phyloP scores from a whole-genome alignment of 441 rosid species.

The Manihot esculenta region DNA sequence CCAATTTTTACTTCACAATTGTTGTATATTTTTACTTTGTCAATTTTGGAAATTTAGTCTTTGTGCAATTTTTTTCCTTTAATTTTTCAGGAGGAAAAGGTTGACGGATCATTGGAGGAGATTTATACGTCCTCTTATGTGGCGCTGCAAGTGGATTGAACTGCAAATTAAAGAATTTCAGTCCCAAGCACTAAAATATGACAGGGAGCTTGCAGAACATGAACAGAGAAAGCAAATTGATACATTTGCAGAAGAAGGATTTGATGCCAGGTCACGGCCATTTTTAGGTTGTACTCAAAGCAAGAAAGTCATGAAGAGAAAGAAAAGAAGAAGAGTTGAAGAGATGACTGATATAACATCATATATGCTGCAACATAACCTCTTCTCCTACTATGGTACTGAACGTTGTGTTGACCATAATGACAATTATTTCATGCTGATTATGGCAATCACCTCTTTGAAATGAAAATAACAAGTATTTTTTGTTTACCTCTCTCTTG shows the following conservation, averaged over 20 bases:
- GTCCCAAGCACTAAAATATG: constrained; percentile 60
- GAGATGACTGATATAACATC: constrained; percentile 53
- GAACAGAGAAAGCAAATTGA: constrained; percentile 45
- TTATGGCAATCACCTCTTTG: no score
- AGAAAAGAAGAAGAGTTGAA: constrained; percentile 68
- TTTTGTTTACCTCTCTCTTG: constrained; percentile 4
- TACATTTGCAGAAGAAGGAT: constrained; percentile 36
- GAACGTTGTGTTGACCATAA: constrained; percentile 15
- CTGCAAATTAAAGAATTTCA: constrained; percentile 55
- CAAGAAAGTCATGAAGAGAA: constrained; percentile 56
- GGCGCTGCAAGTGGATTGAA: constrained; percentile 91
- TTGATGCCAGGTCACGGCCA: constrained; percentile 43
- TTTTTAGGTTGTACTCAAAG: constrained; percentile 40
- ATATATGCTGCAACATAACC: constrained; percentile 50
- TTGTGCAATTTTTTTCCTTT: constrained; percentile 11
- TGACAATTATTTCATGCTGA: no score
- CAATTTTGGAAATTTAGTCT: not conserved
- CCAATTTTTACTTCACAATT: not conserved
- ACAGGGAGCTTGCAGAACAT: constrained; percentile 50
- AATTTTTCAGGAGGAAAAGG: constrained; percentile 60
- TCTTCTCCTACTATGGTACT: constrained; percentile 75
- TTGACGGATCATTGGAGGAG: constrained; percentile 84
- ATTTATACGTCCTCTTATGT: constrained; percentile 67
- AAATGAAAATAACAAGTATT: not conserved
- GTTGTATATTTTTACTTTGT: constrained; percentile 3